phyloP scores from a whole-genome alignment of 345 rosid species.

The Lenwebbia sp. region DNA sequence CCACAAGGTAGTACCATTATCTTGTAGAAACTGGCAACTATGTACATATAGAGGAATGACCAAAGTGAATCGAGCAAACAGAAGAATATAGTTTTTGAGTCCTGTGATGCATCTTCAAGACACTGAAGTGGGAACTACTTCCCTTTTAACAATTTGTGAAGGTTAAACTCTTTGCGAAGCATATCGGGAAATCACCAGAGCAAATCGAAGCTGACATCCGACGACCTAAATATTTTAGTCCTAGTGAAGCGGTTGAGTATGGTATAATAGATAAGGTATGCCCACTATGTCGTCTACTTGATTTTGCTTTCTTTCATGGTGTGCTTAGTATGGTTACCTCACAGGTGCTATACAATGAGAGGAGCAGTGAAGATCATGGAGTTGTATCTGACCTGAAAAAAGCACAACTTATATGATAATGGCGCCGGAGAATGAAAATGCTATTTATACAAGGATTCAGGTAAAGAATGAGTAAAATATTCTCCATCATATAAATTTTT shows the following conservation, averaged over 20 bases:
- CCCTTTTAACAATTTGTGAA: constrained; percentile 1
- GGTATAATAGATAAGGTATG: constrained; percentile 89
- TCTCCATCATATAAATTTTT: not conserved
- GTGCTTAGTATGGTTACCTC: not conserved
- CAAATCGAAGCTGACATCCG: constrained; percentile 76
- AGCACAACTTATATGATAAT: constrained; percentile 34
- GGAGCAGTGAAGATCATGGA: constrained; percentile 49
- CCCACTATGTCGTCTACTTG: not conserved
- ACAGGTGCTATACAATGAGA: constrained; percentile 79
- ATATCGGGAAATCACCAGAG: constrained; percentile 59
- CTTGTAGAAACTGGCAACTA: not conserved
- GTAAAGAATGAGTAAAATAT: constrained; percentile 1
- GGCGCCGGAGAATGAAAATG: not conserved
- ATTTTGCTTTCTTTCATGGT: not conserved
- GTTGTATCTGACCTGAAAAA: constrained; percentile 53
- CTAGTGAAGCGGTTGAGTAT: constrained; percentile 75
- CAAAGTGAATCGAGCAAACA: not conserved
- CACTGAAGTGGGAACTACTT: not conserved
- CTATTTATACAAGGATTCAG: not conserved
- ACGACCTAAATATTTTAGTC: constrained; percentile 78
- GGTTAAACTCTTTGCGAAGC: constrained; percentile 70
- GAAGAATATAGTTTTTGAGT: not conserved
- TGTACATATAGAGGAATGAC: not conserved
- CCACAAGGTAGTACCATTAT: not conserved
- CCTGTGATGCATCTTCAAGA: not conserved